Evolutionary conservation across 1,284 basidiomycete species (phyloP), one percentile per base, ranked within the genome.

Genomic region (Pseudozyma pruni): DNA sequence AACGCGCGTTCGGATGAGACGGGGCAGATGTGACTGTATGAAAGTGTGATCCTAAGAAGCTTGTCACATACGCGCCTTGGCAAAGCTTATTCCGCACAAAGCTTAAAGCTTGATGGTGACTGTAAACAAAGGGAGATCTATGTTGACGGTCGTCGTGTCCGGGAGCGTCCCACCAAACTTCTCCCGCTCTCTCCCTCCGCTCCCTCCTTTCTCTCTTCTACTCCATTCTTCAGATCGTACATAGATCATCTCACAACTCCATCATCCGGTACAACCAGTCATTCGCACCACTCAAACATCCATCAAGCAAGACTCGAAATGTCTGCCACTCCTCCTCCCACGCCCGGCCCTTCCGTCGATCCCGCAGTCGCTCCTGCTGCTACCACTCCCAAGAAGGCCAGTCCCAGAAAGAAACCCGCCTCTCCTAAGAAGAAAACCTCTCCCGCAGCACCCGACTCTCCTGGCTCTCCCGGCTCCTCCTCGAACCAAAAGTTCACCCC

Each of bases 241-340:
- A 16, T 11, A 14, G 16, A 32, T 27, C 41, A 43, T 40, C 23
- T 40, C 39, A 27, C 39, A 16, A 20, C 11, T 16, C 20, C 22
- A 22, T 25, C 41, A 43, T n/a, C n/a, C n/a, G n/a, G n/a, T n/a
- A 31, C 31, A 33, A 13, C 17, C 19, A 20, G 6, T 32, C 16
- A 17, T 10, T 14, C 9, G 29, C 17, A 43, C 17, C 31, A 32
- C 29, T 17, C 17, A 33, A 23, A 3, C n/a, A n/a, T n/a, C 27
- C 2, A 32, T 29, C 33, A 39, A 43, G 31, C n/a, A n/a, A n/a
- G n/a, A n/a, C n/a, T n/a, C n/a, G n/a, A n/a, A 19, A 57, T 50
- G 55, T 37, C 45, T 17, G 31, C 46, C 39, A 39, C 41, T 29
- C 45, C 46, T 23, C 54, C 54, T 49, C 46, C 55, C 19, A 17